Percentiles rank a stretch among this genome's conserved stretches.
These are phyloP conservation scores for Neurospora tetraspora DNA, from an alignment of 495 filamentous ascomycete species.

Conservation along the genomic window DNA sequence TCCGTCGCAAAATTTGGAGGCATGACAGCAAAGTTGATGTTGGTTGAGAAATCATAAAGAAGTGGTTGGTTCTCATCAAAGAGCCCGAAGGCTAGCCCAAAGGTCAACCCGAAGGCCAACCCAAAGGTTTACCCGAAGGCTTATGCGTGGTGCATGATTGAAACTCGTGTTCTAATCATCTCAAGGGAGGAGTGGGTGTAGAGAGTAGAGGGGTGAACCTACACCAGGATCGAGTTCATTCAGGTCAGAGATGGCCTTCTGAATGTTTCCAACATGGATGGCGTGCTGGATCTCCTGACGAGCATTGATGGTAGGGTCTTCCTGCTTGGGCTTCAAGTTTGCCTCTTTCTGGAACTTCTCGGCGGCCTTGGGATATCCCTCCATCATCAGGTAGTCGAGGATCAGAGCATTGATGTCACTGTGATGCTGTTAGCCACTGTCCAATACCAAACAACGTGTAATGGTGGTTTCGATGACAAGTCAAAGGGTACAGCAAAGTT, in stretches of 20 bases:
- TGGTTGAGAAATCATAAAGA: constrained; percentile 64
- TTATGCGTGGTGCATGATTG: constrained; percentile 98
- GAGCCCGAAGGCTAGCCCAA: constrained; percentile 16
- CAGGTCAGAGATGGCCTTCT: constrained; percentile 72
- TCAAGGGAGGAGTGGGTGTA: constrained; percentile 34
- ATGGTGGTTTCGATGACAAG: constrained; percentile 41
- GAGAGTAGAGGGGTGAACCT: constrained; percentile 26
- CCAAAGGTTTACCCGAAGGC: constrained; percentile 40
- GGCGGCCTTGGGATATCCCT: constrained; percentile 89
- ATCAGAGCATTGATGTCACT: constrained; percentile 95
- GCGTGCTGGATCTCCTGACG: constrained; percentile 69
- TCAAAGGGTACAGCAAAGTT: constrained; percentile 35
- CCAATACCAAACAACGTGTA: background rate
- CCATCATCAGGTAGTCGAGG: constrained; percentile 94
- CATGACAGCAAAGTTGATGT: constrained; percentile 8
- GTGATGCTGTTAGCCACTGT: constrained; percentile 8
- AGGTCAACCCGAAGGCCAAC: background rate
- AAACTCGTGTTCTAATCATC: constrained; percentile 89
- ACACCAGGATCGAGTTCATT: constrained; percentile 90
- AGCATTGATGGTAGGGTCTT: constrained; percentile 61
- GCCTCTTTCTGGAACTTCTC: constrained; percentile 90
- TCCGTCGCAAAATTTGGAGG: background rate
- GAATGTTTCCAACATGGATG: constrained; percentile 76
- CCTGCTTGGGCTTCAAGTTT: constrained; percentile 65
- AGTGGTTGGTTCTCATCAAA: constrained; percentile 87